Percentiles rank a stretch among this genome's conserved stretches.
Evolutionary conservation across 1,284 basidiomycete species (phyloP).

Genomic region (Mrakiaceae sp.): DNA sequence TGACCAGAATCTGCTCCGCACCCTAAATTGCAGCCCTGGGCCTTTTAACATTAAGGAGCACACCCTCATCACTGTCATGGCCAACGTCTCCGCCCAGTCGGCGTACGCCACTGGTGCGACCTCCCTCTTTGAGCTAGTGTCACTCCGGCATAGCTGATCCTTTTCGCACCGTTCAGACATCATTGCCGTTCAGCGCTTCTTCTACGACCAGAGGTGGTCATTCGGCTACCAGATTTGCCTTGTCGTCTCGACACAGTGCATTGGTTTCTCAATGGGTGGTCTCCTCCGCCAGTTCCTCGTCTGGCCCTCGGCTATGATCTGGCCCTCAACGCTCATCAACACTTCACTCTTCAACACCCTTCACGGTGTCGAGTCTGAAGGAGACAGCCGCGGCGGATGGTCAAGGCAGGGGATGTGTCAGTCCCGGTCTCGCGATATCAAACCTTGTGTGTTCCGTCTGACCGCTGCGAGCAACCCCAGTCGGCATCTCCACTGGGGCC

Average conservation of each 20-base stretch:
- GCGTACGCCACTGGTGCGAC: neutral
- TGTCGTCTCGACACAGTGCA: constrained; percentile 16
- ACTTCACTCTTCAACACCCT: constrained; percentile 16
- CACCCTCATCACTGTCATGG: constrained; percentile 12
- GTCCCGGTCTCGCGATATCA: too few species aligned
- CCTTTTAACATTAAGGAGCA: constrained; percentile 25
- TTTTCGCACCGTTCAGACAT: neutral
- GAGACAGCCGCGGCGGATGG: constrained; percentile 28
- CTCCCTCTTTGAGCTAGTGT: too few species aligned
- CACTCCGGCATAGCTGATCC: too few species aligned
- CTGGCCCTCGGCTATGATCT: constrained; percentile 3
- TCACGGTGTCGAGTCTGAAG: constrained; percentile 47
- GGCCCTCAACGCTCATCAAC: constrained; percentile 14
- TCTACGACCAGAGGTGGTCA: constrained; percentile 15
- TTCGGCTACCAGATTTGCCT: constrained; percentile 13
- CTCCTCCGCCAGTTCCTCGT: constrained; percentile 12
- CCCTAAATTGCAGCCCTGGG: constrained; percentile 50
- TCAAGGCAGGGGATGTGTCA: neutral
- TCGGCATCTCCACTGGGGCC: neutral
- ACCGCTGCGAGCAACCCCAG: too few species aligned
- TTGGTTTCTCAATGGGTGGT: constrained; percentile 17
- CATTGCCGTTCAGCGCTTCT: constrained; percentile 11
- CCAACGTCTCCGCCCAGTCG: neutral
- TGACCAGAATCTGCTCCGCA: too few species aligned
- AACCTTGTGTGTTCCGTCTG: too few species aligned